Conservation (phyloP, 306 rosid species). For the Ceratonia siliqua region DNA sequence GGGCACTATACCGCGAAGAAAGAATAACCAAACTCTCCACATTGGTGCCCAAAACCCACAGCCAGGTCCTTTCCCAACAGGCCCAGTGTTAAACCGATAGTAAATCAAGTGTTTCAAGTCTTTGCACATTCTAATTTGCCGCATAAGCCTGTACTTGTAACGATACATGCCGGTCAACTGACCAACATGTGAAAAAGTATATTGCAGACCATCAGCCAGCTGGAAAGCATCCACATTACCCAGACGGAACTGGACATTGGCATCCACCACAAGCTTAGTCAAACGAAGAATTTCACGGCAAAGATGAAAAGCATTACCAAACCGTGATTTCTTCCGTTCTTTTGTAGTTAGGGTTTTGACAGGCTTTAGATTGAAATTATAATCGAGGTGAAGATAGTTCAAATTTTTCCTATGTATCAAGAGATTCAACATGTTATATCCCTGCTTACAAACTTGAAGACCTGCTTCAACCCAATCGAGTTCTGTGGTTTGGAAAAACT, state of each 20-base stretch:
- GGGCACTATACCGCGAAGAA: constrained; percentile 98
- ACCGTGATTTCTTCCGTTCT: constrained; percentile 94
- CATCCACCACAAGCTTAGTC: constrained; percentile 99
- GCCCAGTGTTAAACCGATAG: constrained; percentile 98
- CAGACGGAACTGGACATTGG: constrained; percentile 94
- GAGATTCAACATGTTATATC: constrained; percentile 94
- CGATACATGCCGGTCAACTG: constrained; percentile 99
- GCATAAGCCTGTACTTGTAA: constrained; percentile 95
- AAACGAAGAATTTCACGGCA: constrained; percentile 96
- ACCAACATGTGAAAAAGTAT: constrained; percentile 97
- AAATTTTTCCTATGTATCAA: constrained; percentile 95
- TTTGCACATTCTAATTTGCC: constrained; percentile 99
- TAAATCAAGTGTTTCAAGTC: constrained; percentile 95
- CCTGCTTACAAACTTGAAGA: constrained; percentile 99
- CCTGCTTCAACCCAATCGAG: constrained; percentile 99
- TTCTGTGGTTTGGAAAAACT: constrained; percentile 97
- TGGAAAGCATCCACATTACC: constrained; percentile 99
- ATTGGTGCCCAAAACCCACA: constrained; percentile 99
- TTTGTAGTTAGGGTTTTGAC: constrained; percentile 95
- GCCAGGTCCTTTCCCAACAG: constrained; percentile 99
- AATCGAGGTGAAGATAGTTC: constrained; percentile 98
- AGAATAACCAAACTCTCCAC: constrained; percentile 99
- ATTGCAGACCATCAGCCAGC: constrained; percentile 96
- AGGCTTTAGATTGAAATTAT: constrained; percentile 94
- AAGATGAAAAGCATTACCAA: constrained; percentile 98